Base-by-base conservation (phyloP, 1,284 basidiomycete species). In the Trametes versicolor region DNA sequence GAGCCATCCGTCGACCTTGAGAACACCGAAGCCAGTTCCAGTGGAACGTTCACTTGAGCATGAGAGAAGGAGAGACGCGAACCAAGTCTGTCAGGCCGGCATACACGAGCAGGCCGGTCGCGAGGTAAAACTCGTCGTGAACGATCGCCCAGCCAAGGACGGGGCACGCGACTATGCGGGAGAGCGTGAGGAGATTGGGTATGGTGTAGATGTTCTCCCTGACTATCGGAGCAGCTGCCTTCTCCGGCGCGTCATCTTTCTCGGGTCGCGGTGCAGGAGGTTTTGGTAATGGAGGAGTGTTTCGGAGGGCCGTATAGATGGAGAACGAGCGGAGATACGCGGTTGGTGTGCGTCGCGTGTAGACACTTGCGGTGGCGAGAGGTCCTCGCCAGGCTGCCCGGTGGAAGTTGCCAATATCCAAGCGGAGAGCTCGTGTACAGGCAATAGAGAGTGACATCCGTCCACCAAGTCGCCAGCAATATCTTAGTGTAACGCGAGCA, bases 171-270 rank as follows among this genome's bases (percentile, higher is more conserved):
- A 89, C 73, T 68, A 99, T 96, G 37, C 97, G 87, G 2, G 94
- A 94, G 15, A 91, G 74, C 2, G 97, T 99, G 54, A 99, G 83
- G 4, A 95, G 76, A 77, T 99, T 99, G 0, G 97, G 97, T 41
- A 98, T 74, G 0, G 97, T 99, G 79, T 97, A 97, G 55, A 98
- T 96, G 73, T 98, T 97, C 80, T 99, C 97, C 58, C 84, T 82
- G 1, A 85, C 72, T 75, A 47, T 51, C 17, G 54, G 58, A 6
- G 54, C 13, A 25, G 54, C 19, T 39, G 50, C 60, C 34, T 61
- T 51, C 50, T 32, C 50, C 29, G 2, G 50, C 1, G 27, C 25
- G 29, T 51, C 50, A 36, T 51, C 50, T 7, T 51, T 51, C 19
- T 32, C 29, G 8, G 29, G 50, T 19, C 8, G 15, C 19, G 1